Percentiles rank a stretch among this genome's conserved stretches.
These are phyloP conservation scores for Trichophyton simii DNA, from an alignment of 2,329 filamentous ascomycete genomes.

Conservation along the genomic window DNA sequence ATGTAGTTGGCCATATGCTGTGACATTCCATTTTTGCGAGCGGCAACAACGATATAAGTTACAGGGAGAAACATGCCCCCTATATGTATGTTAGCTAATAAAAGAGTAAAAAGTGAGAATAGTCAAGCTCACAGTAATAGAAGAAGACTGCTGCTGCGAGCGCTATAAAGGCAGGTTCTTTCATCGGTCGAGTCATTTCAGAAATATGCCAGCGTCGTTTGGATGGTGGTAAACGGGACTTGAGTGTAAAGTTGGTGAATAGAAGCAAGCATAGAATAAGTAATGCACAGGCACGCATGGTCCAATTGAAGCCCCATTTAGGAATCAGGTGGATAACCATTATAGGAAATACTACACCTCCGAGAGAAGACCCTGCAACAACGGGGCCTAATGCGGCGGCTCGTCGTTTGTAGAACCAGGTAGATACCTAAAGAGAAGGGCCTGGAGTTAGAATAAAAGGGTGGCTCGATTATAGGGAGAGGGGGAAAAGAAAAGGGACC, in stretches of 20 bases:
- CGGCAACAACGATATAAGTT: conserved; percentile 16
- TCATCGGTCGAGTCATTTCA: conserved; percentile 38
- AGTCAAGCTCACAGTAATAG: conserved; percentile 15
- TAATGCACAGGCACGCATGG: conserved; percentile 45
- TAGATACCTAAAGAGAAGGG: conserved; percentile 53
- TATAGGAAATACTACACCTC: conserved; percentile 45
- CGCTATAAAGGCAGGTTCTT: conserved; percentile 34
- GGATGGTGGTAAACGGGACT: conserved; percentile 30
- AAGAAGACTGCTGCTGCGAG: conserved; percentile 39
- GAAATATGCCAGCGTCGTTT: conserved; percentile 32
- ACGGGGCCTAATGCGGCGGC: conserved; percentile 49
- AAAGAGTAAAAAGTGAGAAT: neutral
- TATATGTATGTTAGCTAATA: neutral
- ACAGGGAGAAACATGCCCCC: conserved; percentile 7
- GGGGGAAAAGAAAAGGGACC: conserved; percentile 36
- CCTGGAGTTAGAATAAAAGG: conserved; percentile 37
- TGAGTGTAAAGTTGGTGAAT: conserved; percentile 42
- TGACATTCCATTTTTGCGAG: conserved; percentile 15
- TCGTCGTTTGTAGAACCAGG: conserved; percentile 43
- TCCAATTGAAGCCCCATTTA: conserved; percentile 43
- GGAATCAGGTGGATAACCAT: conserved; percentile 33
- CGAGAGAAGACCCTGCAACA: conserved; percentile 44
- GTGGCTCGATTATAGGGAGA: neutral
- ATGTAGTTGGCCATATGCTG: conserved; percentile 16
- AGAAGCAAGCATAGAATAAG: conserved; percentile 47